Conservation (phyloP, 495 filamentous ascomycete species). For the Venustampulla echinocandica region DNA sequence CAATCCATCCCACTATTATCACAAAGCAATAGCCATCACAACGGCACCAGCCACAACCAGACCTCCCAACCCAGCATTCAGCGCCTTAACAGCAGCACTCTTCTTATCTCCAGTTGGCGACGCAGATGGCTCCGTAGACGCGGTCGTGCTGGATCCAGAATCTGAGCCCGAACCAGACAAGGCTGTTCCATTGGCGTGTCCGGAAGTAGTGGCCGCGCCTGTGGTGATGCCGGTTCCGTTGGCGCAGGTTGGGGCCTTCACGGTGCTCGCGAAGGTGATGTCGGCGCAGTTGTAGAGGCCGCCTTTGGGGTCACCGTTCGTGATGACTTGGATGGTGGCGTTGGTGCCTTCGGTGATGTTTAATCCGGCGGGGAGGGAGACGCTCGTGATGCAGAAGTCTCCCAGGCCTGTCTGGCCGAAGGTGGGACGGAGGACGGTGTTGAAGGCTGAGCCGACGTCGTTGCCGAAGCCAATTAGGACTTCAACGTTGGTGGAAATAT, state of each 20-base stretch:
- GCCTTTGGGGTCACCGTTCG: conserved; percentile 40
- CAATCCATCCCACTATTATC: no score
- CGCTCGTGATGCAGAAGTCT: conserved; percentile 45
- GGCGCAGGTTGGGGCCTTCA: conserved; percentile 33
- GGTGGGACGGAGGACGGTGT: conserved; percentile 40
- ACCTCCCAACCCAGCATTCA: background rate
- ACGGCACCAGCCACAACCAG: conserved; percentile 2
- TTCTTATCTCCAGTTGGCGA: background rate
- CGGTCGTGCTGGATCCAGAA: background rate
- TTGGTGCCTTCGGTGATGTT: conserved; percentile 29
- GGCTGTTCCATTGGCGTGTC: conserved; percentile 5
- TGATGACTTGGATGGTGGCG: conserved; percentile 57
- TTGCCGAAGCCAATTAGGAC: conserved; percentile 49
- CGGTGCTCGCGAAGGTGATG: conserved; percentile 42
- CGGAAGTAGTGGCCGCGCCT: conserved; percentile 24
- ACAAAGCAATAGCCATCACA: conserved; percentile 6
- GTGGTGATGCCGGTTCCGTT: conserved; percentile 44
- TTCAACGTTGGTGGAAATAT: conserved; percentile 44
- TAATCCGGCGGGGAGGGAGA: conserved; percentile 29
- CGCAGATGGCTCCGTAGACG: background rate
- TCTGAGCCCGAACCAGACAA: background rate
- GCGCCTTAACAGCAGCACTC: background rate
- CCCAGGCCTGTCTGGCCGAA: conserved; percentile 44
- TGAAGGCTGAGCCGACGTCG: conserved; percentile 35
- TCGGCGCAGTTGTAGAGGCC: conserved; percentile 55